These are phyloP conservation scores for Pseudonectria buxi DNA, from an alignment of 2,329 filamentous ascomycete species.

Conservation along the genomic window DNA sequence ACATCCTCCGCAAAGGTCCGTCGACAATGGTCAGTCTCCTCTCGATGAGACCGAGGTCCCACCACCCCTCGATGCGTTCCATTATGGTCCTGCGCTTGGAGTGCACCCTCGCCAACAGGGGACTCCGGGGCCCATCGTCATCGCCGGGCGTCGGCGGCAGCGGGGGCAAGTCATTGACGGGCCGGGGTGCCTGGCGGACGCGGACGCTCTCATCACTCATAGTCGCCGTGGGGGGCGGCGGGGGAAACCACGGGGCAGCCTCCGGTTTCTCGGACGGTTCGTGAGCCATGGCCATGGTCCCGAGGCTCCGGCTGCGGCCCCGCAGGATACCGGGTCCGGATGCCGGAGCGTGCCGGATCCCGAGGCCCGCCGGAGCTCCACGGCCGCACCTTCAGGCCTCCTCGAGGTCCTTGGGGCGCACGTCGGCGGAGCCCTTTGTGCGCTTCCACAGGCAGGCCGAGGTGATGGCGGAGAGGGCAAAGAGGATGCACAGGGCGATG, in stretches of 20 bases:
- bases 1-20: conserved; percentile 11
- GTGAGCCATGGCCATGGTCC: conserved; percentile 30
- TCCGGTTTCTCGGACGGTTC: neutral
- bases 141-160: conserved; percentile 18
- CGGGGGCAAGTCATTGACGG: conserved; percentile 24
- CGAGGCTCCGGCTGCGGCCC: conserved; percentile 28
- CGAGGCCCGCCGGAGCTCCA: conserved; percentile 24
- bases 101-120: conserved; percentile 21
- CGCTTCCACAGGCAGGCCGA: conserved; percentile 57
- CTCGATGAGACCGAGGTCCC: conserved; percentile 45
- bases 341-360: conserved; percentile 3
- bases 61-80: conserved; percentile 46
- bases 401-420: conserved; percentile 42
- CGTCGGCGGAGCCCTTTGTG: conserved; percentile 35
- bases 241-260: conserved; percentile 23
- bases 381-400: conserved; percentile 43
- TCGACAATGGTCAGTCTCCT: conserved; percentile 33
- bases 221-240: conserved; percentile 30
- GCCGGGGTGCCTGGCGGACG: conserved; percentile 17
- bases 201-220: conserved; percentile 17
- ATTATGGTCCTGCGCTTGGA: conserved; percentile 41
- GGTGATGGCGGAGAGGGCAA: conserved; percentile 55
- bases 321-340: conserved; percentile 13
- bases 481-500: conserved; percentile 70
- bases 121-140: conserved; percentile 16